Evolutionary conservation across 108 stramenopile species (phyloP), one percentile per base, ranked within the genome.

Genomic region (Cyclotella choctawhatcheeana): DNA sequence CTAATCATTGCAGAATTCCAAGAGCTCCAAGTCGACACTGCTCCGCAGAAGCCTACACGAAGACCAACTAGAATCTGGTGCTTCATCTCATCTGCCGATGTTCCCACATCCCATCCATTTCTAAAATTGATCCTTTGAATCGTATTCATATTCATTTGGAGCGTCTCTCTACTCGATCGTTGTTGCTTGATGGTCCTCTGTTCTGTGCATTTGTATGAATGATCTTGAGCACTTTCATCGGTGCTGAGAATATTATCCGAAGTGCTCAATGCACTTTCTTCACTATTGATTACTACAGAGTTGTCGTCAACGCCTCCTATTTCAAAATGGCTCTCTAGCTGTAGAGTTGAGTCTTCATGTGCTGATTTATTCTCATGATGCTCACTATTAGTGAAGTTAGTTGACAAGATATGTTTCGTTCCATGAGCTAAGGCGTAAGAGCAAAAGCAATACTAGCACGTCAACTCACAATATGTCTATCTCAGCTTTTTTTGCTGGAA

Each of bases 91-190:
- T 91, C 88, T 0, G 90, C 77, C 33, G 90, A 80, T 4, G 90
- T 91, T 45, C 89, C 93, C 5, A 85, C 81, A 78, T 91, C 88
- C 93, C 93, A 93, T 26, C 93, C 90, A 32, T 86, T 82, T 16
- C 86, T 87, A 27, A 90, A 21, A 51, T 82, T 82, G 17, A 90
- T 77, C 55, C 55, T 56, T 1, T 30, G 55, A 30, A 56, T 12
- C 4, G 29, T 56, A 30, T 8, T 12, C 20, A 31, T 31, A 30
- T 56, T 56, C 29, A 31, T 7, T 12, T 56, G 29, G 21, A 24
- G 0, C 1, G 20, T 5, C 24, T 22, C 21, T 3, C 21, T 22
- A 5, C 22, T 22, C 37, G 37, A 10, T 10, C 8, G 6, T 6
- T 40, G 37, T 40, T 40, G 37, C 6, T 40, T 40, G 12, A 3